phyloP scores from a whole-genome alignment of 2,329 filamentous ascomycete species.

The Claviceps arundinis region DNA sequence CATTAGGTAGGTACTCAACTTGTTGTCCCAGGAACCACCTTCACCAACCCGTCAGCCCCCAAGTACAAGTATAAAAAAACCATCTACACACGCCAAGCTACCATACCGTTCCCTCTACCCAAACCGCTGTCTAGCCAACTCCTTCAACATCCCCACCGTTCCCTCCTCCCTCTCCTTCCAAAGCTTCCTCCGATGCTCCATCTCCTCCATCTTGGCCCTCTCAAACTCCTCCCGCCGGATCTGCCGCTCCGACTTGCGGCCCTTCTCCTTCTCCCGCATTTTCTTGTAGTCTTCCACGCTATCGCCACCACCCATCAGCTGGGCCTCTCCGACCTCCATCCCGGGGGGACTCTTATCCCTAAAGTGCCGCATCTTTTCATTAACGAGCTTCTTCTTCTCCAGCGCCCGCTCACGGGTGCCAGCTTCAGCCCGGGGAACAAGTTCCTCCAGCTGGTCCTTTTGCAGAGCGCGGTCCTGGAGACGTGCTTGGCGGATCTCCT shows the following conservation, averaged over 20 bases:
- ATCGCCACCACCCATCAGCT: conserved; percentile 63
- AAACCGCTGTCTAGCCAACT: conserved; percentile 68
- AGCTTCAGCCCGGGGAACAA: conserved; percentile 69
- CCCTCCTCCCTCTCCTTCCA: conserved; percentile 67
- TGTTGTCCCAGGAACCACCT: too few relatives aligned
- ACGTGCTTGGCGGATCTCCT: conserved; percentile 47
- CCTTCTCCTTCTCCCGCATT: conserved; percentile 49
- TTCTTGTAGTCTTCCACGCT: conserved; percentile 56
- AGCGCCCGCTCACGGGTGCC: conserved; percentile 72
- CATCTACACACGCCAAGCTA: too few relatives aligned
- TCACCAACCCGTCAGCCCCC: too few relatives aligned
- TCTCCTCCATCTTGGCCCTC: conserved; percentile 61
- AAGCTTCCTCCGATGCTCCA: conserved; percentile 60
- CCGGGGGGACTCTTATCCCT: conserved; percentile 49
- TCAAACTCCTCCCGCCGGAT: conserved; percentile 68
- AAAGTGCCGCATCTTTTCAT: conserved; percentile 63
- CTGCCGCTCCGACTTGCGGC: conserved; percentile 74
- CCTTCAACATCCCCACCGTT: conserved; percentile 70
- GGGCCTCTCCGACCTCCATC: conserved; percentile 42
- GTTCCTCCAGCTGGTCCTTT: conserved; percentile 63
- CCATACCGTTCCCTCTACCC: conserved; percentile 28
- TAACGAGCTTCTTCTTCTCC: conserved; percentile 68
- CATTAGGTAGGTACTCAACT: too few relatives aligned
- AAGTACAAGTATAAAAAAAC: too few relatives aligned
- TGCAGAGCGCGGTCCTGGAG: conserved; percentile 52